These are phyloP conservation scores for Fusarium subtropicale DNA, from an alignment of 2,329 filamentous ascomycete genomes.

Conservation along the genomic window DNA sequence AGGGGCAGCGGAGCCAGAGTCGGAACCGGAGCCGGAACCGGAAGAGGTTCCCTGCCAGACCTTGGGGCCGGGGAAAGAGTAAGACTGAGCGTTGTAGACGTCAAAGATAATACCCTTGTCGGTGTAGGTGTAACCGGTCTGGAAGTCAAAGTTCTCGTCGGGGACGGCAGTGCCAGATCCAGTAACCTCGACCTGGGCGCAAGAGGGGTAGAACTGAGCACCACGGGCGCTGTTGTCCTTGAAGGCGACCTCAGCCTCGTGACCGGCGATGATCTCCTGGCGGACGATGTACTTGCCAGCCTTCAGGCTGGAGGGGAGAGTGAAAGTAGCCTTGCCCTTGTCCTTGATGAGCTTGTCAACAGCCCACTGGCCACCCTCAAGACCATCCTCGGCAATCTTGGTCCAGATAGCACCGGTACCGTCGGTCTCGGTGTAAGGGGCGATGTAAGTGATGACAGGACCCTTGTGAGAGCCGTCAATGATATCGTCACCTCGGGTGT, in stretches of 20 bases:
- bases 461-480: conserved; percentile 65
- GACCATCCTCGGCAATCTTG: conserved; percentile 55
- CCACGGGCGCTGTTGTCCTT: conserved; percentile 52
- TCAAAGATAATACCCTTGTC: conserved; percentile 70
- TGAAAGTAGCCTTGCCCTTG: conserved; percentile 62
- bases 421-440: conserved; percentile 55
- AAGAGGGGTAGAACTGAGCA: conserved; percentile 63
- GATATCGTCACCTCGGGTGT: conserved; percentile 63
- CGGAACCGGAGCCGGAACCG: conserved; percentile 18
- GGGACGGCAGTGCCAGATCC: conserved; percentile 58
- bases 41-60: conserved; percentile 46
- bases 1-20: conserved; percentile 16
- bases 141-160: conserved; percentile 58
- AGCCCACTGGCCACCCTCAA: conserved; percentile 57
- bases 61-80: conserved; percentile 52
- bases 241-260: conserved; percentile 56
- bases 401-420: conserved; percentile 65
- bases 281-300: conserved; percentile 66
- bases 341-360: conserved; percentile 58
- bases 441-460: conserved; percentile 65
- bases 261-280: conserved; percentile 66
- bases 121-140: conserved; percentile 65
- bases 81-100: conserved; percentile 61
- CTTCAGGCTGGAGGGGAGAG: conserved; percentile 58
- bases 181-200: conserved; percentile 70